A percentile compares a stretch with the other conserved stretches of the same genome.
Evolutionary conservation across 2,329 filamentous ascomycete genomes (phyloP).

Genomic region (Nannizziopsis arthrosporioides): DNA sequence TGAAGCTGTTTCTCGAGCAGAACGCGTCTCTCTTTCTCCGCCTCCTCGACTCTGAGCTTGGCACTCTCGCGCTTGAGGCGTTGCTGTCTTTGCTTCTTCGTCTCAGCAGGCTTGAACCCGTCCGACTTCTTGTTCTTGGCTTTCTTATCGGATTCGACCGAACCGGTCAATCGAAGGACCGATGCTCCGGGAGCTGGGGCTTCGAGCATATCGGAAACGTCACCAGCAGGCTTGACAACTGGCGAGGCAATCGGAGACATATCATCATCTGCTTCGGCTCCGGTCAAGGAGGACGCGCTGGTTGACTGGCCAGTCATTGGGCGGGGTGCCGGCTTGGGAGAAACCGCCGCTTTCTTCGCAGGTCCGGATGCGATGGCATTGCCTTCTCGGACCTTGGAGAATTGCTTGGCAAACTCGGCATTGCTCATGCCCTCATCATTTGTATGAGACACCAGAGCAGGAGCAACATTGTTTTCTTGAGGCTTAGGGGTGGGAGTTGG

Average conservation of each 20-base stretch:
- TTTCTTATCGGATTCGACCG: constrained; percentile 40
- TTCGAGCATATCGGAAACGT: constrained; percentile 88
- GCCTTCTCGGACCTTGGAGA: constrained; percentile 60
- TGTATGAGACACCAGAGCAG: constrained; percentile 17
- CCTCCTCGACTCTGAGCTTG: constrained; percentile 61
- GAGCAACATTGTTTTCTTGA: constrained; percentile 19
- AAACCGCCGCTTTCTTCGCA: constrained; percentile 45
- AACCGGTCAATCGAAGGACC: constrained; percentile 66
- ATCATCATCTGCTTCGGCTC: constrained; percentile 70
- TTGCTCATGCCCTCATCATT: constrained; percentile 51
- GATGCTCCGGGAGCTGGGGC: constrained; percentile 54
- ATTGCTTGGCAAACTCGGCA: constrained; percentile 63
- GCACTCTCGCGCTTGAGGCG: constrained; percentile 73
- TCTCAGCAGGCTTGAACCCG: constrained; percentile 59
- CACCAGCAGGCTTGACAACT: constrained; percentile 43
- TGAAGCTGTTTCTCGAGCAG: constrained; percentile 75
- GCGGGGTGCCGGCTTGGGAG: constrained; percentile 31
- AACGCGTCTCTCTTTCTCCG: constrained; percentile 64
- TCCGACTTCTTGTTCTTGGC: constrained; percentile 51
- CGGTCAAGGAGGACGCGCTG: constrained; percentile 57
- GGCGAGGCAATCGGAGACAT: constrained; percentile 60
- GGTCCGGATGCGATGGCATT: constrained; percentile 40
- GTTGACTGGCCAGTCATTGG: constrained; percentile 46
- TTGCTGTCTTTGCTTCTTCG: constrained; percentile 94
- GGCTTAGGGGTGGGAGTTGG: constrained; percentile 20